Conservation (phyloP, 108 stramenopile genomes). For the Mayamaea pseudoterrestris region DNA sequence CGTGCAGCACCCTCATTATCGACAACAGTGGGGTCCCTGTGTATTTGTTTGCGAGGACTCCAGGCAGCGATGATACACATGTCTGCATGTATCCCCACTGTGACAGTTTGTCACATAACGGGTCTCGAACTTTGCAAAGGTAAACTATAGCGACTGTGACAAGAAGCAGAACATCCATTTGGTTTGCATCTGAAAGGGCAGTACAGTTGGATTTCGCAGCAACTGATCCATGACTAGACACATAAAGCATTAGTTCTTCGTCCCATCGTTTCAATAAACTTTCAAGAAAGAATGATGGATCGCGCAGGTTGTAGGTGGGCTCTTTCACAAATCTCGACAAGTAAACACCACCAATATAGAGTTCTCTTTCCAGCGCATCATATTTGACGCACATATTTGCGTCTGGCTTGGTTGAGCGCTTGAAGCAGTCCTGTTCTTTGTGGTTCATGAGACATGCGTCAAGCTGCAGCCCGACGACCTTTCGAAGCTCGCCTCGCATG, state of each 20-base stretch:
- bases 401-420: slow-evolving; percentile 8
- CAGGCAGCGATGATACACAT: background rate
- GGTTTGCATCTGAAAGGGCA: slow-evolving; percentile 1
- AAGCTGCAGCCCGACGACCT: slow-evolving; percentile 22
- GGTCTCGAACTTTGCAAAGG: slow-evolving; percentile 35
- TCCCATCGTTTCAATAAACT: slow-evolving; percentile 36
- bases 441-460: slow-evolving; percentile 18
- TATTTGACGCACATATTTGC: slow-evolving; percentile 37
- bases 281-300: slow-evolving; percentile 61
- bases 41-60: slow-evolving; percentile 12
- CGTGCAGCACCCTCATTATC: slow-evolving; percentile 43
- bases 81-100: slow-evolving; percentile 43
- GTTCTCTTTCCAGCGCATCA: slow-evolving; percentile 38
- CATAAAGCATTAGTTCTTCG: slow-evolving; percentile 33
- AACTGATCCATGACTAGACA: slow-evolving; percentile 5
- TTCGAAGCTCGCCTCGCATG: slow-evolving; percentile 52
- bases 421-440: slow-evolving; percentile 13
- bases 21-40: slow-evolving; percentile 33
- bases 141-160: slow-evolving; percentile 52
- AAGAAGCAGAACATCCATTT: slow-evolving; percentile 24
- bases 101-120: slow-evolving; percentile 44
- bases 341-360: slow-evolving; percentile 66
- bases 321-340: slow-evolving; percentile 70
- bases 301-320: slow-evolving; percentile 62
- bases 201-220: slow-evolving; percentile 2